A percentile compares a stretch with the other conserved stretches of the same genome.
Evolutionary conservation across 176 grass and related monocot genomes (phyloP).

Genomic region (Hsuehochloa calcarea): DNA sequence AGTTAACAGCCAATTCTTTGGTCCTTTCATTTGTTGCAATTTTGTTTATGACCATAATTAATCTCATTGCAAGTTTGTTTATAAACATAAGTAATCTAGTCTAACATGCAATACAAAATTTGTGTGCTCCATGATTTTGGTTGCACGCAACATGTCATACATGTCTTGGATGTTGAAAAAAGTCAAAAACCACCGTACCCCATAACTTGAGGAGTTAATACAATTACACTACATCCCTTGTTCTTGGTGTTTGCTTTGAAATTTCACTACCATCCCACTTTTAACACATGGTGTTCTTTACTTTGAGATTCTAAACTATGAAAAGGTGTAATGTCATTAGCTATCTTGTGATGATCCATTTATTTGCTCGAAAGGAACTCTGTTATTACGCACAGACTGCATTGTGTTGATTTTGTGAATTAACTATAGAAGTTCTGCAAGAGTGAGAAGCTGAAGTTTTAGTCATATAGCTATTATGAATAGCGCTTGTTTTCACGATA

Average conservation of each 20-base stretch:
- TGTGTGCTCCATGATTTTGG: not conserved
- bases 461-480: too few relatives aligned
- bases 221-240: too few relatives aligned
- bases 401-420: conserved; percentile 7
- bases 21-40: not conserved
- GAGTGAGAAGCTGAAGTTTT: conserved; percentile 16
- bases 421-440: not conserved
- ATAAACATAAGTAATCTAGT: not conserved
- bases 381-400: not conserved
- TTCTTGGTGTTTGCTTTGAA: not conserved
- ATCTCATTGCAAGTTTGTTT: not conserved
- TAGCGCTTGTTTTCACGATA: too few relatives aligned
- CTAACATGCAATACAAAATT: not conserved
- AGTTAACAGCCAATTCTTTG: not conserved
- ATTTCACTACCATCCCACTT: not conserved
- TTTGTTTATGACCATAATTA: not conserved
- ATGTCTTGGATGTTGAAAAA: too few relatives aligned
- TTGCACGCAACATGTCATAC: not conserved
- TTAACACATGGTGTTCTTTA: not conserved
- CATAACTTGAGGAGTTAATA: not conserved
- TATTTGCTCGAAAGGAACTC: not conserved
- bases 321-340: not conserved
- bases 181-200: too few relatives aligned
- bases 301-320: not conserved
- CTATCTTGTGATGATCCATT: conserved; percentile 4